Percentiles rank a stretch among this genome's conserved stretches.
These are phyloP conservation scores for Solanum hybrid DNA, from an alignment of 305 asterid species.

Conservation along the genomic window DNA sequence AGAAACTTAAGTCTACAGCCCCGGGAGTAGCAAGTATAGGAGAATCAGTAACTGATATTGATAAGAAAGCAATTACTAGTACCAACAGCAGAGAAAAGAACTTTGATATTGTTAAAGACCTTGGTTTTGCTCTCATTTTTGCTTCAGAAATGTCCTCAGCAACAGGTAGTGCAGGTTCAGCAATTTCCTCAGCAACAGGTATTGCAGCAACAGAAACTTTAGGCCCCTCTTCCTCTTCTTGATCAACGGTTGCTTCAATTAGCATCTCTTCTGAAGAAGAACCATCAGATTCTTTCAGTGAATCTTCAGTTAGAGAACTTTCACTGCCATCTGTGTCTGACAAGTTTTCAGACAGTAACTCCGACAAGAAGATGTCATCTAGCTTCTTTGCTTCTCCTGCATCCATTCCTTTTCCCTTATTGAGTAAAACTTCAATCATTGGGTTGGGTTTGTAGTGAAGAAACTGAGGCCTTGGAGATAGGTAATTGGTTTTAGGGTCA, in stretches of 20 bases:
- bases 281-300: constrained; percentile 18
- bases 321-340: constrained; percentile 41
- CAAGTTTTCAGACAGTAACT: constrained; percentile 32
- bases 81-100: constrained; percentile 29
- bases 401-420: constrained; percentile 29
- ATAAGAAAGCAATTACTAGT: constrained; percentile 28
- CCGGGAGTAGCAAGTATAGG: constrained; percentile 24
- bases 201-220: background rate
- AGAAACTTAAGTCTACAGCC: constrained; percentile 18
- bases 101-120: constrained; percentile 20
- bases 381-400: constrained; percentile 19
- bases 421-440: constrained; percentile 39
- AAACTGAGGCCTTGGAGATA: constrained; percentile 87
- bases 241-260: background rate
- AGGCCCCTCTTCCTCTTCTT: constrained; percentile 10
- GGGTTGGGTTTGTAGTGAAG: constrained; percentile 74
- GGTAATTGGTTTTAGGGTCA: constrained; percentile 75
- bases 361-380: constrained; percentile 32
- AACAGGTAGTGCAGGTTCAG: background rate
- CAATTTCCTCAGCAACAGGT: constrained; percentile 6
- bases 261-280: constrained; percentile 21
- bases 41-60: constrained; percentile 23
- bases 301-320: constrained; percentile 23
- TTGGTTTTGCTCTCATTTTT: constrained; percentile 17
- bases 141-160: constrained; percentile 17